Evolutionary conservation across 257 asterid species (phyloP).

Genomic region (Striga asiatica): DNA sequence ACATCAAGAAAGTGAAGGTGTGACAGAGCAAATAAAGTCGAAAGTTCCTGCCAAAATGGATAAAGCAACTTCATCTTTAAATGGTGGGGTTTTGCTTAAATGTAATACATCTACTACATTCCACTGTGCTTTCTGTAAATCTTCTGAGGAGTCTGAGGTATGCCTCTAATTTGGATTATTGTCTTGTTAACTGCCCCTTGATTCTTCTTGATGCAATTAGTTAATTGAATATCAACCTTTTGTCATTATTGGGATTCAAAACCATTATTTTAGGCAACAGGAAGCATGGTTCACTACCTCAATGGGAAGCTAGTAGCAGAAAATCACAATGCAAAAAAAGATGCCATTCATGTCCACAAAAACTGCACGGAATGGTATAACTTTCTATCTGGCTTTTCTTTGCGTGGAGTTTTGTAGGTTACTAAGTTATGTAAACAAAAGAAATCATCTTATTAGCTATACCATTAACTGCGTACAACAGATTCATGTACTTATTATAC

Average conservation of each 20-base stretch:
- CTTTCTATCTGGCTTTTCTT: background rate
- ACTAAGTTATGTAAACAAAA: background rate
- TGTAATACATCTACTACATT: conserved; percentile 24
- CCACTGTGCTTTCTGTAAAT: conserved; percentile 71
- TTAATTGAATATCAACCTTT: conserved; percentile 10
- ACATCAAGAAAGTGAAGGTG: conserved; percentile 10
- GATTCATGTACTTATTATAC: background rate
- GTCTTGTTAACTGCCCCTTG: background rate
- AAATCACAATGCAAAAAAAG: conserved; percentile 22
- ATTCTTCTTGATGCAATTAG: conserved; percentile 5
- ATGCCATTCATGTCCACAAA: conserved; percentile 55
- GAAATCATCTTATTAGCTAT: background rate
- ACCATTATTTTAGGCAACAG: conserved; percentile 50
- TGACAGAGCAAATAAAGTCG: conserved; percentile 9
- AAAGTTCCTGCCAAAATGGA: conserved; percentile 20
- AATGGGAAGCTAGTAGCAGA: conserved; percentile 44
- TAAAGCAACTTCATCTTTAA: conserved; percentile 16
- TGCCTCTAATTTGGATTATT: conserved; percentile 9
- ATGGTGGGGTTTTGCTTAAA: conserved; percentile 22
- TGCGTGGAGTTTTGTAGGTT: background rate
- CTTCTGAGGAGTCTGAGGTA: conserved; percentile 72
- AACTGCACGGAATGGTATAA: conserved; percentile 80
- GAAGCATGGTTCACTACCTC: conserved; percentile 60
- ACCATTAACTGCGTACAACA: background rate
- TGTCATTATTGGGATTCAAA: background rate